These are phyloP conservation scores for Coemansia sp. DNA, from an alignment of 192 early-diverging fungal genomes.

Conservation along the genomic window DNA sequence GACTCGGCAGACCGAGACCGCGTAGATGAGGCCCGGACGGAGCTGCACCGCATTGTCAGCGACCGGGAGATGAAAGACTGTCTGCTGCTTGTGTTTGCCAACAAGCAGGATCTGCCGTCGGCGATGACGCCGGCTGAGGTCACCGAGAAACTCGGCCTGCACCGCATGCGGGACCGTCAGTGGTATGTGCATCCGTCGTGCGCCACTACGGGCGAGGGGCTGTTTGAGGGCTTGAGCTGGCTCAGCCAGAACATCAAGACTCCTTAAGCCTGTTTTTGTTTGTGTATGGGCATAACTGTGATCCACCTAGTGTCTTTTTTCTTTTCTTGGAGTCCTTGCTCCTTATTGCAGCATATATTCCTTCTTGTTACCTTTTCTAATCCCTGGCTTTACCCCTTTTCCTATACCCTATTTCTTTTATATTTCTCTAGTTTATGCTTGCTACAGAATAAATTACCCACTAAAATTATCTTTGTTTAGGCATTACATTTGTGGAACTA, in stretches of 20 bases:
- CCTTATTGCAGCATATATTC: neutral
- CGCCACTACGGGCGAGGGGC: conserved; percentile 90
- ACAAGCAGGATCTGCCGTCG: conserved; percentile 96
- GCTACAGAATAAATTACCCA: no score
- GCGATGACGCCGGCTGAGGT: conserved; percentile 90
- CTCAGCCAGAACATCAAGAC: conserved; percentile 76
- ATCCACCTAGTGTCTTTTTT: conserved; percentile 2
- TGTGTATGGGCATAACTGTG: neutral
- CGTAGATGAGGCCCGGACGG: conserved; percentile 80
- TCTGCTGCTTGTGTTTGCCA: conserved; percentile 90
- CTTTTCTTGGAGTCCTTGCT: conserved; percentile 4
- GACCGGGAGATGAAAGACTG: conserved; percentile 91
- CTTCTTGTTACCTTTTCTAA: conserved; percentile 3
- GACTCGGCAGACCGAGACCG: conserved; percentile 90
- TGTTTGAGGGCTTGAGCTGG: conserved; percentile 93
- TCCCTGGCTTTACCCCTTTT: neutral
- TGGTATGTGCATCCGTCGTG: conserved; percentile 94
- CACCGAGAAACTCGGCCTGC: conserved; percentile 78
- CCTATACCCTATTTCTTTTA: neutral
- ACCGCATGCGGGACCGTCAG: conserved; percentile 78
- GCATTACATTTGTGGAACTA: no score
- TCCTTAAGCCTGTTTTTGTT: conserved; percentile 12
- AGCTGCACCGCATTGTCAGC: conserved; percentile 87
- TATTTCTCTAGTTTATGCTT: no score
- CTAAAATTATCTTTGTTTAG: no score